Conservation (phyloP, 1,284 basidiomycete species). For the Microbotryum lychnidis-dioicae region DNA sequence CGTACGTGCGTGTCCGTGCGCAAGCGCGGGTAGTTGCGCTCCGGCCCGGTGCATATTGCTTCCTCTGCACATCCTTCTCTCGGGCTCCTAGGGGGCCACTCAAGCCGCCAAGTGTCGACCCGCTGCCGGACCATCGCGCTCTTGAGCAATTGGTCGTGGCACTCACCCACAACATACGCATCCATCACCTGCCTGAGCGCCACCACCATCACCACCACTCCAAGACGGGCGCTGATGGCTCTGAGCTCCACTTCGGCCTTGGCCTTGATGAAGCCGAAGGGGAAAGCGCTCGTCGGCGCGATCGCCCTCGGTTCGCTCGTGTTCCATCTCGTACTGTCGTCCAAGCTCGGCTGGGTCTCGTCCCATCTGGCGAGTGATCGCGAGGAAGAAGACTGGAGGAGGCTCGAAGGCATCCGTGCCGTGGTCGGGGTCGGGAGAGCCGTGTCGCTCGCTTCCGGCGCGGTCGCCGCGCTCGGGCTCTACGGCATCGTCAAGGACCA, state of each 20-base stretch:
- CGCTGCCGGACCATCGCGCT: too few species aligned
- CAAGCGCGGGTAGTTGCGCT: too few species aligned
- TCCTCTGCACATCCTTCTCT: too few species aligned
- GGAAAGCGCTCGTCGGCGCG: not conserved
- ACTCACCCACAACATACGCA: too few species aligned
- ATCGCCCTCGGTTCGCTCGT: not conserved
- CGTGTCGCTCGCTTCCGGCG: constrained; percentile 11
- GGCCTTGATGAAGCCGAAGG: not conserved
- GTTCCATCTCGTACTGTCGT: constrained; percentile 7
- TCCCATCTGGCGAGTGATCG: not conserved
- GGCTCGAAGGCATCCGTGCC: constrained; percentile 6
- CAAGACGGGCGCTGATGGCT: not conserved
- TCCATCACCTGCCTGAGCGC: too few species aligned
- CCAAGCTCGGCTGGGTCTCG: not conserved
- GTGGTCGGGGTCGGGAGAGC: constrained; percentile 13
- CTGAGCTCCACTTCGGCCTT: not conserved
- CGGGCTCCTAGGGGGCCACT: too few species aligned
- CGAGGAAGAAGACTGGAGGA: constrained; percentile 4
- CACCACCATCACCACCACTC: too few species aligned
- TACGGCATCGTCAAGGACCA: constrained; percentile 4
- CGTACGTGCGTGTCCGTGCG: too few species aligned
- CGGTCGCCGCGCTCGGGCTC: not conserved
- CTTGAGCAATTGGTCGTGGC: too few species aligned
- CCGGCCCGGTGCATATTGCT: too few species aligned
- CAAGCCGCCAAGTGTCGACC: too few species aligned